Base-by-base conservation (phyloP, 148 eudicot genomes). In the Polygonum aviculare region DNA sequence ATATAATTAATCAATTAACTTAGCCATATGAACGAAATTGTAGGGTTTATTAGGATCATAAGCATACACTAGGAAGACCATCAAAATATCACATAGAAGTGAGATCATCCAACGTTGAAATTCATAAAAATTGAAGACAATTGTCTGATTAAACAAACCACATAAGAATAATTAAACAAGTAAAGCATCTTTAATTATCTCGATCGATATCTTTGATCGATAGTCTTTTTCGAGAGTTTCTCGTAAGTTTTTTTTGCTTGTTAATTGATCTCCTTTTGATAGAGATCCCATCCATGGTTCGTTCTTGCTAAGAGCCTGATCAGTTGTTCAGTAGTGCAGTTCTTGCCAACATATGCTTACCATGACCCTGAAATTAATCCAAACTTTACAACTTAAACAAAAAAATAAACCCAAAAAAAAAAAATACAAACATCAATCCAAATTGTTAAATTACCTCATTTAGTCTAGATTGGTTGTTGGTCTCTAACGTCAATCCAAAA, bases 321-420 rank as follows among this genome's bases (percentile, higher is more conserved):
- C 72, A 67, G 2, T 67, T 67, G 72, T 67, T 67, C 72, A 67
- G 4, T 71, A 85, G 21, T n/a, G 87, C 79, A 44, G 87, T 74
- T 78, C 86, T 87, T 33, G 86, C 75, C 82, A 83, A 77, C 51
- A 83, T 48, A 63, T 65, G 90, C 74, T 85, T 84, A 76, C 79
- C 48, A 19, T 38, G 74, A 39, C 48, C 74, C 74, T 70, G 21
- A 7, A 60, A 54, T 54, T 26, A 22, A 54, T 54, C 60, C 22
- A 52, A 16, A 15, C 4, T 2, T 5, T 7, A 41, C 45, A 41
- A 41, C 16, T 2, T 5, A 54, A 54, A 54, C 18, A 7, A 10
- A 63, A 12, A 31, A 63, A 18, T 31, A 26, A 26, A 26, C 31
- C 31, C 31, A 26, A 26, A 26, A 26, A 26, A 26, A 26, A 26